A percentile compares a stretch with the other conserved stretches of the same genome.
Evolutionary conservation across 179 eudicot genomes (phyloP).

Genomic region (Beta corolliflora): DNA sequence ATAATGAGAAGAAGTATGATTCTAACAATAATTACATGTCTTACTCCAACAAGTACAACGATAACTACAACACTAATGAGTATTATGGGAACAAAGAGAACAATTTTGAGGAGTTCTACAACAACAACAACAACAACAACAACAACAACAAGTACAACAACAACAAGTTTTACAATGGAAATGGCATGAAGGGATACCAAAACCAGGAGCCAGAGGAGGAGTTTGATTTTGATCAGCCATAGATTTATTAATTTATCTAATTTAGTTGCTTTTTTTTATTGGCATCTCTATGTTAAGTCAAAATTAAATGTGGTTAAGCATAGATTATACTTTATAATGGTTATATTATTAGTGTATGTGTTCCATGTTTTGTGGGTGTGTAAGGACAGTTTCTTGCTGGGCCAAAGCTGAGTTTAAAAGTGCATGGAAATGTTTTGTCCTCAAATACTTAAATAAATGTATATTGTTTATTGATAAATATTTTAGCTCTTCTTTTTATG

Average conservation of each 20-base stretch:
- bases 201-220: constrained; percentile 24
- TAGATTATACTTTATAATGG: constrained; percentile 10
- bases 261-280: neutral
- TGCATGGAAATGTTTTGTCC: constrained; percentile 1
- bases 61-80: constrained; percentile 12
- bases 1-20: constrained; percentile 23
- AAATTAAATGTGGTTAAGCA: constrained; percentile 5
- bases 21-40: constrained; percentile 5
- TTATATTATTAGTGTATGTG: neutral
- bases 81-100: neutral
- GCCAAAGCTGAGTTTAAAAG: constrained; percentile 23
- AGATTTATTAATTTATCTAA: neutral
- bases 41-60: constrained; percentile 18
- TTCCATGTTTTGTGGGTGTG: constrained; percentile 34
- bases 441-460: neutral
- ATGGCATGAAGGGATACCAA: constrained; percentile 25
- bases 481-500: constrained; percentile 32
- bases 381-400: constrained; percentile 3
- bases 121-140: constrained; percentile 20
- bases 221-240: constrained; percentile 37
- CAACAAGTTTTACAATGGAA: constrained; percentile 7
- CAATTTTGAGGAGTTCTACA: neutral
- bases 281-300: constrained; percentile 10
- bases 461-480: neutral
- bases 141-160: constrained; percentile 12